Percentiles rank a stretch among this genome's conserved stretches.
phyloP scores from a whole-genome alignment of 148 eudicot species.

The Spergularia bocconei region DNA sequence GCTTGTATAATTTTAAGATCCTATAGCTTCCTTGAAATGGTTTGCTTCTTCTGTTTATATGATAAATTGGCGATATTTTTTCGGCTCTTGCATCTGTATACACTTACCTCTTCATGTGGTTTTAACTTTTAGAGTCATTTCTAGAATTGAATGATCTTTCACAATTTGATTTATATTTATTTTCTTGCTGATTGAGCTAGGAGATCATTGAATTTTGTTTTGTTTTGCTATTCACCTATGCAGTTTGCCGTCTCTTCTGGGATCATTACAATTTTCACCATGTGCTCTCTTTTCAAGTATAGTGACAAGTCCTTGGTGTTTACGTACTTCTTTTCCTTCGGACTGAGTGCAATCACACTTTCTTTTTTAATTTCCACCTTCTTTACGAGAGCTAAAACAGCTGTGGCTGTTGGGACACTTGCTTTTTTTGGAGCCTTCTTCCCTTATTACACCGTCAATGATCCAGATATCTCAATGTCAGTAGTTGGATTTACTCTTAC shows the following conservation, averaged over 20 bases:
- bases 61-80: not conserved
- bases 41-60: not conserved
- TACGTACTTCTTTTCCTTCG: constrained; percentile 86
- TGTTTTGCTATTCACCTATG: constrained; percentile 21
- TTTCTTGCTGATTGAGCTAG: not conserved
- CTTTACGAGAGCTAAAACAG: constrained; percentile 95
- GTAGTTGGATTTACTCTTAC: constrained; percentile 28
- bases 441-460: constrained; percentile 91
- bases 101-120: not conserved
- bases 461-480: constrained; percentile 71
- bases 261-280: constrained; percentile 76
- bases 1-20: not conserved
- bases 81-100: constrained; percentile 2
- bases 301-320: constrained; percentile 96
- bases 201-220: constrained; percentile 1
- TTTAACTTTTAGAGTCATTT: not conserved
- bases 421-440: constrained; percentile 93
- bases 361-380: constrained; percentile 88
- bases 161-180: too few species aligned
- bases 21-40: not conserved
- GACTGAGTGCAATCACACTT: constrained; percentile 90
- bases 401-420: constrained; percentile 99
- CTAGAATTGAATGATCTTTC: not conserved
- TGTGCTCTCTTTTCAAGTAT: constrained; percentile 83
- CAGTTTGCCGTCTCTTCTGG: constrained; percentile 96